These are phyloP conservation scores for Zarea fungicola DNA, from an alignment of 2,329 filamentous ascomycete species.

Conservation along the genomic window DNA sequence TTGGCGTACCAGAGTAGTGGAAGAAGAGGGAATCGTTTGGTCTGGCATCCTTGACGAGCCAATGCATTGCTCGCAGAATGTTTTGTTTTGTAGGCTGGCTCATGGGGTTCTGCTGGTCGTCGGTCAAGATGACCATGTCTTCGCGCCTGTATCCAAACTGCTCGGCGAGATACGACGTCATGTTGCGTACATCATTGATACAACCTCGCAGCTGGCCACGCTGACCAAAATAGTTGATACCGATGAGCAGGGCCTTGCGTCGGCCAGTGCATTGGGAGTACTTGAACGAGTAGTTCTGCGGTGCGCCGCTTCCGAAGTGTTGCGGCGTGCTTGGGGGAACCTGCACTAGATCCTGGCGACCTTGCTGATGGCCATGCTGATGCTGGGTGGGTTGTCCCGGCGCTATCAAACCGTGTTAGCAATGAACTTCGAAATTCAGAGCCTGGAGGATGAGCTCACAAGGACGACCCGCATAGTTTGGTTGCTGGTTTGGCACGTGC, in stretches of 20 bases:
- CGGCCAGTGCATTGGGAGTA: conserved; percentile 88
- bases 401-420: neutral
- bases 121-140: conserved; percentile 94
- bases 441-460: conserved; percentile 30
- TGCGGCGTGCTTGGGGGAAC: conserved; percentile 64
- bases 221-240: conserved; percentile 96
- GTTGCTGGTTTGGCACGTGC: conserved; percentile 22
- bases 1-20: conserved; percentile 77
- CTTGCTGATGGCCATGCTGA: conserved; percentile 1
- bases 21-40: conserved; percentile 96
- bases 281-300: conserved; percentile 74
- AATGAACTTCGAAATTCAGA: neutral
- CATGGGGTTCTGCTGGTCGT: conserved; percentile 96
- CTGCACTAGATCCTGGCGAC: conserved; percentile 50
- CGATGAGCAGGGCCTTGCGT: conserved; percentile 84
- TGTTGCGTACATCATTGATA: conserved; percentile 97
- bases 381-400: conserved; percentile 1
- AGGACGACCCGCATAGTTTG: conserved; percentile 45
- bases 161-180: conserved; percentile 84
- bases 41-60: conserved; percentile 88
- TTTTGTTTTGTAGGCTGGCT: conserved; percentile 95
- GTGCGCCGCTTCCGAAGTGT: conserved; percentile 74
- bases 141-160: conserved; percentile 90
- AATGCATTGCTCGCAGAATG: conserved; percentile 93
- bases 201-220: conserved; percentile 85